A percentile compares a stretch with the other conserved stretches of the same genome.
phyloP scores from a whole-genome alignment of 2,329 filamentous ascomycete species.

The Penicillium verrucosum region DNA sequence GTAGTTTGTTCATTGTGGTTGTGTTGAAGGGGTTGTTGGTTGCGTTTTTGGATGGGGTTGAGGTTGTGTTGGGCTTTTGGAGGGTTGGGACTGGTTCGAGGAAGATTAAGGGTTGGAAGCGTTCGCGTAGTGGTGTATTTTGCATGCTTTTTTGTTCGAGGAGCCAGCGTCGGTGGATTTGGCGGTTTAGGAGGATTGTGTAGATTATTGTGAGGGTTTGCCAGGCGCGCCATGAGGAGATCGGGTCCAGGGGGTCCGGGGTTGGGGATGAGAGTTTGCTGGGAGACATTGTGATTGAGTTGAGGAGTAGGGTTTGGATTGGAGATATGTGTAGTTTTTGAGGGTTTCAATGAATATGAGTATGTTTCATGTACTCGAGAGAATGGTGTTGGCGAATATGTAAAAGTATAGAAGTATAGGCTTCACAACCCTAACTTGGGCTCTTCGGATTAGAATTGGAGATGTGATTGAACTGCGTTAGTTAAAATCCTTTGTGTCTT shows the following conservation, averaged over 20 bases:
- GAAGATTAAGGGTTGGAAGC: conserved; percentile 19
- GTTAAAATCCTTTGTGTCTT: no score
- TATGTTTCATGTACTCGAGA: background rate
- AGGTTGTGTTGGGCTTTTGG: conserved; percentile 2
- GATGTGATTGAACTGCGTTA: no score
- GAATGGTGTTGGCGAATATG: background rate
- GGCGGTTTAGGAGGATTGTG: conserved; percentile 20
- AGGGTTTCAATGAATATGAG: background rate
- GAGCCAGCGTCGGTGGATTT: conserved; percentile 20
- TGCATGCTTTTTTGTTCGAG: conserved; percentile 22
- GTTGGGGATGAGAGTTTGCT: background rate
- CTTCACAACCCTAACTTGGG: background rate
- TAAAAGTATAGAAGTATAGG: background rate
- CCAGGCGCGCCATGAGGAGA: conserved; percentile 21
- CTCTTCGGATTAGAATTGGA: background rate
- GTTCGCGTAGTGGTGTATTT: conserved; percentile 6
- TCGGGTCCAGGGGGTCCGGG: conserved; percentile 6
- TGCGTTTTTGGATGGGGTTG: background rate
- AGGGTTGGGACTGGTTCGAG: conserved; percentile 18
- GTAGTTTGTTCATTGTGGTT: background rate
- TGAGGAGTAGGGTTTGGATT: background rate
- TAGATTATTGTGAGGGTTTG: conserved; percentile 19
- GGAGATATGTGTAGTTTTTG: background rate
- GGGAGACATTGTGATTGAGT: background rate
- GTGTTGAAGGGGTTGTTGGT: conserved; percentile 6